Base-by-base conservation (phyloP, 179 eudicot species). In the Beta macrorhiza region DNA sequence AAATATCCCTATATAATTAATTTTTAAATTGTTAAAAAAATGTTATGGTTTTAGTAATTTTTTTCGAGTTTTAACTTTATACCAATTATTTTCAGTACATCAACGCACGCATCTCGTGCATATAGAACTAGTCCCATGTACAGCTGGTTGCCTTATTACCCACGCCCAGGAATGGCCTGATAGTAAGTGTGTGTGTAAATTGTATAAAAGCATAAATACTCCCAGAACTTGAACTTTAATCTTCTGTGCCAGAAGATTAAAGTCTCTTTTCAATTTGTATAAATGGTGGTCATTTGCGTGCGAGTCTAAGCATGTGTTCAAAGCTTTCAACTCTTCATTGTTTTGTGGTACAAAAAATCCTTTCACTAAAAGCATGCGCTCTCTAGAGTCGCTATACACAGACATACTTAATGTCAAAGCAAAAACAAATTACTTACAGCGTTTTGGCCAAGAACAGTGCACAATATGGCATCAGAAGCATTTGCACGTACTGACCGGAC, bases 391-490 rank as follows among this genome's bases (percentile, higher is more conserved):
- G 17, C 52, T 75, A 57, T 17, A 0, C 57, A 0, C 15, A 20
- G 57, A 13, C 42, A 20, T 5, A 25, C 10, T 52, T 49, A 14
- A 14, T 8, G 42, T 75, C 8, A 17, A 57, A 29, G 62, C 55
- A 72, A 51, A 25, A 13, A 69, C 1, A 25, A 1, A 70, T 58
- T 47, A 78, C 89, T 82, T 78, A 87, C 89, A 51, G 89, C 89
- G 72, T 87, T 87, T 85, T 87, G 89, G 32, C 89, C 89, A 80
- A 87, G 89, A 78, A 87, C 89, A 83, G 89, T 87, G 79, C 89
- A 87, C 72, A 87, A 79, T 74, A 87, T 83, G 49, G 89, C 87
- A 52, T 87, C 89, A 51, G 89, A 87, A 76, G 89, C 89, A 83
- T 87, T 87, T 63, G 89, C 87, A 80, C 89, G 87, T 53, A 83